A percentile compares a stretch with the other conserved stretches of the same genome.
Conservation (phyloP, 2,329 filamentous ascomycete genomes). For the Elsinoe australis region DNA sequence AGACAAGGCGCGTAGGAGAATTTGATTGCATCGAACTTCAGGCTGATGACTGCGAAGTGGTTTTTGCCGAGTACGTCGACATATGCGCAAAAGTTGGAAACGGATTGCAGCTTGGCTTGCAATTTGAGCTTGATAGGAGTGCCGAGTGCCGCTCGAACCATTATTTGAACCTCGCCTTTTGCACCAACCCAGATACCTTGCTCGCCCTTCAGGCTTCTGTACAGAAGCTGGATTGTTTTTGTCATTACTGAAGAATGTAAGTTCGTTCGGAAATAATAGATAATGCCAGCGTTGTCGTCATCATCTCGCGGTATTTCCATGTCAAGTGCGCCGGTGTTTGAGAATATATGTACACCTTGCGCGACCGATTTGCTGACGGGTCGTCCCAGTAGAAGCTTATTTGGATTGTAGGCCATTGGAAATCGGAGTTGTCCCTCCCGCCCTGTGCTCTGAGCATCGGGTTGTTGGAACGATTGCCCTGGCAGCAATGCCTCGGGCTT, state of each 20-base stretch:
- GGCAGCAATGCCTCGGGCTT: too few species aligned
- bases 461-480: too few species aligned
- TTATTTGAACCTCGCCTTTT: conserved; percentile 4
- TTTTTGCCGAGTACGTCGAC: background rate
- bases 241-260: background rate
- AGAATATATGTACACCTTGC: background rate
- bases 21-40: background rate
- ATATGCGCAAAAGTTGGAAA: background rate
- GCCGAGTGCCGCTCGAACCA: background rate
- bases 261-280: conserved; percentile 2
- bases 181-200: background rate
- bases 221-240: conserved; percentile 4
- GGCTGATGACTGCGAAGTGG: background rate
- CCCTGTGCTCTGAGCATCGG: background rate
- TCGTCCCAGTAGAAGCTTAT: background rate
- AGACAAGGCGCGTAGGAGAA: background rate
- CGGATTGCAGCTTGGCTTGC: background rate
- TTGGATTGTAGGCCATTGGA: background rate
- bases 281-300: background rate
- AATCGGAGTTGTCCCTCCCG: too few species aligned
- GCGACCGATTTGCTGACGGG: background rate
- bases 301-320: conserved; percentile 3
- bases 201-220: conserved; percentile 1
- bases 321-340: background rate
- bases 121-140: background rate